Evolutionary conservation across 768 basidiomycete species (phyloP).

Genomic region (Agrocybe praecox): DNA sequence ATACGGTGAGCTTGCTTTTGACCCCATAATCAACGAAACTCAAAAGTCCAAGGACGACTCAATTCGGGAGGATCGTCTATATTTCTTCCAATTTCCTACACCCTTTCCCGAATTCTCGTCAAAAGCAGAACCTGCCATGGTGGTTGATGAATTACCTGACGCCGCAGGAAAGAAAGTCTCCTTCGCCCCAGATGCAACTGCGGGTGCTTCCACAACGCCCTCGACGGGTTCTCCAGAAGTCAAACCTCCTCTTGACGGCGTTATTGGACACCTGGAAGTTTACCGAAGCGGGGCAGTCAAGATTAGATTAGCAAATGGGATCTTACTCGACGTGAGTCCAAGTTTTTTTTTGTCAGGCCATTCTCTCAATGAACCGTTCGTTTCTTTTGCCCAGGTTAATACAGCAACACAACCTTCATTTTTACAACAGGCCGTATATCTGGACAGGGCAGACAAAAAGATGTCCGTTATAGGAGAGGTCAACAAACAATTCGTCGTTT

Average conservation of each 20-base stretch:
- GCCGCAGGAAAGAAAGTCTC: conserved; percentile 54
- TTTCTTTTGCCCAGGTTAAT: conserved; percentile 54
- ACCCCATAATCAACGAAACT: too few relatives aligned
- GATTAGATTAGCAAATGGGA: conserved; percentile 80
- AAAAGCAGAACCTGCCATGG: conserved; percentile 30
- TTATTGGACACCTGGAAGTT: conserved; percentile 83
- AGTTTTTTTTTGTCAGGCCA: background rate
- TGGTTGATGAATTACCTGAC: conserved; percentile 36
- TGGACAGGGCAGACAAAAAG: conserved; percentile 61
- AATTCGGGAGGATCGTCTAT: conserved; percentile 67
- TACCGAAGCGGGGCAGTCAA: conserved; percentile 86
- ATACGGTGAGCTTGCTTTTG: conserved; percentile 35
- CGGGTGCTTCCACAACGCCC: conserved; percentile 24
- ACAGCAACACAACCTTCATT: conserved; percentile 86
- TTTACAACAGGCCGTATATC: conserved; percentile 81
- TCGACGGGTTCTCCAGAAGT: conserved; percentile 31
- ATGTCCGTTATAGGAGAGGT: conserved; percentile 84
- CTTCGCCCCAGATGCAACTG: conserved; percentile 61
- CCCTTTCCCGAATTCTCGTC: conserved; percentile 79
- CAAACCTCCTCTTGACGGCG: conserved; percentile 58
- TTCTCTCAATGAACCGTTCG: background rate
- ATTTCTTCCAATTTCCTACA: conserved; percentile 88
- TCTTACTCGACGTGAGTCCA: conserved; percentile 75
- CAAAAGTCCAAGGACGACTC: conserved; percentile 41
- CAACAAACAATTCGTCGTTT: conserved; percentile 80